Percentiles rank a stretch among this genome's conserved stretches.
Conservation (phyloP, 2,329 filamentous ascomycete genomes). For the Myotisia sp. region DNA sequence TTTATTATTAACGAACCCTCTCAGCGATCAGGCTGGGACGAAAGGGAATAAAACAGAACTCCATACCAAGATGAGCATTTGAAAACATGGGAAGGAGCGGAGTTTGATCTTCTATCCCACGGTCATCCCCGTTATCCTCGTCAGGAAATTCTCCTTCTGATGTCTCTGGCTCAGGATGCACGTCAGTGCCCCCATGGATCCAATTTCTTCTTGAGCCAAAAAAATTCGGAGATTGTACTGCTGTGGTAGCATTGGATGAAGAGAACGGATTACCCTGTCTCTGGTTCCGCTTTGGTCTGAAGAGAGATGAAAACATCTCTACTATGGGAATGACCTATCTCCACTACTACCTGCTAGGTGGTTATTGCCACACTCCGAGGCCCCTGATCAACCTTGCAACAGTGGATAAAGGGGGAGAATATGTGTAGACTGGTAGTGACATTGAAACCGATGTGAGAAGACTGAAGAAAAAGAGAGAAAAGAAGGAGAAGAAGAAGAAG, state of each 20-base stretch:
- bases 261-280: constrained; percentile 1
- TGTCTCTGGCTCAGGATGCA: background rate
- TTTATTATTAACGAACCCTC: background rate
- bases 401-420: no score
- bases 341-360: background rate
- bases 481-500: no score
- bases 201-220: no score
- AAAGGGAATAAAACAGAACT: background rate
- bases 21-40: background rate
- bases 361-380: background rate
- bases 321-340: background rate
- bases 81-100: constrained; percentile 66
- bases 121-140: constrained; percentile 23
- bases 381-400: background rate
- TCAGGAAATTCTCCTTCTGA: constrained; percentile 22
- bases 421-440: background rate
- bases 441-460: no score
- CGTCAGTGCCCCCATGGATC: no score
- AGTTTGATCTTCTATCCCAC: constrained; percentile 24
- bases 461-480: no score
- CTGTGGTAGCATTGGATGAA: background rate
- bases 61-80: constrained; percentile 58
- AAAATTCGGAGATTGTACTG: background rate
- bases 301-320: constrained; percentile 6
- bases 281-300: constrained; percentile 4